Evolutionary conservation across 1,139 yeast genomes (phyloP), one percentile per base, ranked within the genome.

Genomic region (Diutina scorzettiae): DNA sequence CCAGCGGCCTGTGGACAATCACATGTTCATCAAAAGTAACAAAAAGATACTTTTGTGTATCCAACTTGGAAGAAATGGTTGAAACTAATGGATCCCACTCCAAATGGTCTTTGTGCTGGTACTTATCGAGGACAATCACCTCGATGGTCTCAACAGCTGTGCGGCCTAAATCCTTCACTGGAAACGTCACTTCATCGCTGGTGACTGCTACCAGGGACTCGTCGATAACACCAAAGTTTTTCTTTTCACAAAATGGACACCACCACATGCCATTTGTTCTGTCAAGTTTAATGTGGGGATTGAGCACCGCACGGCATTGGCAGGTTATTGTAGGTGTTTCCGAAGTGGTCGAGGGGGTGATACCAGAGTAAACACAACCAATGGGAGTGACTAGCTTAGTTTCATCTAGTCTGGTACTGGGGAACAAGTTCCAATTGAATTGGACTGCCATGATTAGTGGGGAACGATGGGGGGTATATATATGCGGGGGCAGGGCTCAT

Each of bases 371-470:
- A 18, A 66, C 47, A 46, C 71, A 65, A 5, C 70, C 73, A 33
- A 66, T 41, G 1, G 71, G 71, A 3, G 64, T 54, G 47, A 59
- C 55, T 37, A 65, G 46, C 25, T 53, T 59, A 0, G 61, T 51
- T 7, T 58, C 61, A 45, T 67, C 71, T 7, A 64, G 50, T 30
- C 68, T 52, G 0, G 71, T 66, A 19, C 62, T 55, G 0, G 73
- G 71, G 48, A 76, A 68, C 2, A 71, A 62, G 51, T 75, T 71
- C 81, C 80, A 76, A 50, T 75, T 75, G 63, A 75, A 75, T 23
- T 23, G 25, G 39, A 23, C 28, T 11, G 39, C 5, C 39, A 34
- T 34, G 37, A 21, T 2, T n/a, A 8, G 9, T 17, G 19, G 24
- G 23, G 11, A 16, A 12, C 9, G 23, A 16, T 5, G 19, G 19